Conservation (phyloP, 768 basidiomycete genomes). For the Pleurotus tuoliensis region DNA sequence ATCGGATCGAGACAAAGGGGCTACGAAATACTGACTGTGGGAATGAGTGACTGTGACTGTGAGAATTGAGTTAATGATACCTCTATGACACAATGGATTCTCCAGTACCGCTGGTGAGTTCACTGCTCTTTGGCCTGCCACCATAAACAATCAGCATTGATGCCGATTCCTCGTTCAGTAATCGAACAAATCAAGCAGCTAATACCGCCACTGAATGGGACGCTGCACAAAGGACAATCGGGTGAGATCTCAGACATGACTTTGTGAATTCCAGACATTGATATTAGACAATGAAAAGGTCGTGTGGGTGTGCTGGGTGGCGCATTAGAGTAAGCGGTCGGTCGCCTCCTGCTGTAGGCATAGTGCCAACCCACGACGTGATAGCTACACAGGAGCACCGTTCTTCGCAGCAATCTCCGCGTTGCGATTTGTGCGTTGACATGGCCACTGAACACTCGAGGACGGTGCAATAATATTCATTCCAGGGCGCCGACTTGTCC, state of each 20-base stretch:
- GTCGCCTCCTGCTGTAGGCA: not conserved
- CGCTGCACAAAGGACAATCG: constrained; percentile 93
- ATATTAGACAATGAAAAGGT: constrained; percentile 37
- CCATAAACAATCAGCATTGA: constrained; percentile 21
- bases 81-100: too few relatives aligned
- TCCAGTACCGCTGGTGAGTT: too few relatives aligned
- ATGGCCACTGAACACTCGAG: not conserved
- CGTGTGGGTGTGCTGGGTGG: constrained; percentile 94
- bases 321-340: constrained; percentile 72
- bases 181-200: constrained; percentile 73
- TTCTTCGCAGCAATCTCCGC: constrained; percentile 94
- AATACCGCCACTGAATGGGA: constrained; percentile 86
- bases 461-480: not conserved
- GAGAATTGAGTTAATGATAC: not conserved
- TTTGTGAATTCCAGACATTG: not conserved
- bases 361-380: not conserved
- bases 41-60: constrained; percentile 4
- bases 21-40: constrained; percentile 1
- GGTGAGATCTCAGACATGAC: constrained; percentile 36
- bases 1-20: not conserved
- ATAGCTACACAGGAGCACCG: constrained; percentile 93
- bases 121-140: too few relatives aligned
- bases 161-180: constrained; percentile 60
- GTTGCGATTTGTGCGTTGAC: constrained; percentile 64
- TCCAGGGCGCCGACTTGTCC: constrained; percentile 86